Evolutionary conservation across 768 basidiomycete species (phyloP).

Genomic region (Leccinum boreale): DNA sequence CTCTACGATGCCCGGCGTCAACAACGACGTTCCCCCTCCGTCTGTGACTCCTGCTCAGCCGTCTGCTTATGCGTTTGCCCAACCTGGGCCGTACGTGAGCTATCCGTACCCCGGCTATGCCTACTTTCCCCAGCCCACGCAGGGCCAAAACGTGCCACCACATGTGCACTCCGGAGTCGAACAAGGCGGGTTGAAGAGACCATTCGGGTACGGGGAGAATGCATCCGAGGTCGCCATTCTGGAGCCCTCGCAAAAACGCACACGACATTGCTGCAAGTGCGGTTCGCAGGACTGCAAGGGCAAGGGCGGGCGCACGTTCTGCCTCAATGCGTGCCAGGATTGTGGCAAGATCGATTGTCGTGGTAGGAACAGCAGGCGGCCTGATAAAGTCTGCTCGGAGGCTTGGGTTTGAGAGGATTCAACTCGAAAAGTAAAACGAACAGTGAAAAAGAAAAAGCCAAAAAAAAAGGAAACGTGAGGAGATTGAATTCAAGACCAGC

Average conservation of each 20-base stretch:
- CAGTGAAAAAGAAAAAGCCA: not conserved
- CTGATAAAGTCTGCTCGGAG: constrained; percentile 71
- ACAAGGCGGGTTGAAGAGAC: constrained; percentile 27
- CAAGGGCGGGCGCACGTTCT: constrained; percentile 74
- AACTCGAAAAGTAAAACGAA: not conserved
- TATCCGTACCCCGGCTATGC: constrained; percentile 36
- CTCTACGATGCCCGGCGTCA: constrained; percentile 16
- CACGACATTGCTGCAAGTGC: constrained; percentile 81
- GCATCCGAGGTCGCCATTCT: constrained; percentile 27
- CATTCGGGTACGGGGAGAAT: constrained; percentile 27
- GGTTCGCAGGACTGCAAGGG: constrained; percentile 81
- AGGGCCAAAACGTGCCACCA: constrained; percentile 20
- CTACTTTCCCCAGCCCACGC: constrained; percentile 29
- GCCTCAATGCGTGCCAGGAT: constrained; percentile 73
- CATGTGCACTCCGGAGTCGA: constrained; percentile 26
- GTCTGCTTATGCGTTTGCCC: constrained; percentile 29
- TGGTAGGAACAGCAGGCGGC: constrained; percentile 73
- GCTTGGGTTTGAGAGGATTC: constrained; percentile 35
- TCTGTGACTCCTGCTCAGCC: constrained; percentile 27
- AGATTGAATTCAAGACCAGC: not conserved
- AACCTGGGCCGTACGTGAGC: constrained; percentile 32
- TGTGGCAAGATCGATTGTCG: constrained; percentile 79
- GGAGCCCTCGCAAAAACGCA: constrained; percentile 51
- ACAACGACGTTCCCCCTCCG: constrained; percentile 18
- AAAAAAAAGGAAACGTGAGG: not conserved